A percentile compares a stretch with the other conserved stretches of the same genome.
Evolutionary conservation across 305 asterid genomes (phyloP).

Genomic region (Andrographis paniculata): DNA sequence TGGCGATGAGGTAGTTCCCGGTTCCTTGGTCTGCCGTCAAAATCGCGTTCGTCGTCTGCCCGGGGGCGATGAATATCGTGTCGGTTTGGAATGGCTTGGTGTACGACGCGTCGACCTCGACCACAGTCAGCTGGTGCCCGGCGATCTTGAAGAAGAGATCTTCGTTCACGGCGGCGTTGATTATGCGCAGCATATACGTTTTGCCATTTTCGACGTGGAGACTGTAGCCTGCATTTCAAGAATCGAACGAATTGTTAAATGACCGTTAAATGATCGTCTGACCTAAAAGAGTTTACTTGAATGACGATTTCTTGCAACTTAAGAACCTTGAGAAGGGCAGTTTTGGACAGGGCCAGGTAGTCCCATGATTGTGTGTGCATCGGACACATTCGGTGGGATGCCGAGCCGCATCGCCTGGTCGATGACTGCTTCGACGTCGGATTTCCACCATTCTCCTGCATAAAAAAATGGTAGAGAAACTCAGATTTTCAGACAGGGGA

Average conservation of each 20-base stretch:
- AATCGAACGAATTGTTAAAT: neutral
- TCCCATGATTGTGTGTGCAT: constrained; percentile 65
- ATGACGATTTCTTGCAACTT: neutral
- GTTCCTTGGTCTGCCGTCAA: constrained; percentile 33
- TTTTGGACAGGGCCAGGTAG: constrained; percentile 52
- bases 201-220: constrained; percentile 51
- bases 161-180: constrained; percentile 49
- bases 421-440: constrained; percentile 55
- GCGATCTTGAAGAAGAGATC: constrained; percentile 64
- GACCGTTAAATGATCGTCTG: neutral
- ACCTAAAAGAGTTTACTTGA: neutral
- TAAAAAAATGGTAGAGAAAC: neutral
- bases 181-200: constrained; percentile 49
- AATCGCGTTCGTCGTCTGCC: constrained; percentile 56
- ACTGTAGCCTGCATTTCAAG: constrained; percentile 30
- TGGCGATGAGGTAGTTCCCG: constrained; percentile 40
- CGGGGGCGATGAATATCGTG: constrained; percentile 59
- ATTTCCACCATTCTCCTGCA: constrained; percentile 80
- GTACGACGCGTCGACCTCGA: constrained; percentile 61
- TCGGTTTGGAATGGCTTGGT: constrained; percentile 55
- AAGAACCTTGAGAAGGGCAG: constrained; percentile 52
- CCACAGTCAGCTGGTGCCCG: constrained; percentile 40
- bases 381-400: constrained; percentile 56
- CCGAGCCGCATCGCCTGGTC: constrained; percentile 46
- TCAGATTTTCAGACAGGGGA: neutral